Conservation (phyloP, 179 eudicot genomes). For the Carnegiea gigantea region DNA sequence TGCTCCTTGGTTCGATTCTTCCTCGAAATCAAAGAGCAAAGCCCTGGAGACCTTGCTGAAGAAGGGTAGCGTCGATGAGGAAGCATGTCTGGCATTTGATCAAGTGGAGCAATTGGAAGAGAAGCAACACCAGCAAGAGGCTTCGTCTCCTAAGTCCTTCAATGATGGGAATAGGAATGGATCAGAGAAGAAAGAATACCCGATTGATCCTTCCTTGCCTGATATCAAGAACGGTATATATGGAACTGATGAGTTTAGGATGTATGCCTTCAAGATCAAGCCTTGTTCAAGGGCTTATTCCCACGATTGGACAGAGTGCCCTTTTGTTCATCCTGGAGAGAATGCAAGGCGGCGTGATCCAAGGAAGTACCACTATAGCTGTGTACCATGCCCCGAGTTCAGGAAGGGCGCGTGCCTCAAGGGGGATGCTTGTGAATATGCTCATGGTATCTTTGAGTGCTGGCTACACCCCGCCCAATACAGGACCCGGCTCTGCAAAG, state of each 20-base stretch:
- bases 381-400: slow-evolving; percentile 93
- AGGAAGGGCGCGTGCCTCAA: slow-evolving; percentile 66
- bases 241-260: slow-evolving; percentile 83
- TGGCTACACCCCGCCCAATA: slow-evolving; percentile 97
- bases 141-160: slow-evolving; percentile 27
- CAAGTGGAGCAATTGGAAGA: slow-evolving; percentile 7
- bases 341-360: slow-evolving; percentile 93
- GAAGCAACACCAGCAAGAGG: slow-evolving; percentile 16
- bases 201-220: slow-evolving; percentile 75
- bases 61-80: slow-evolving; percentile 32
- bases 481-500: slow-evolving; percentile 86
- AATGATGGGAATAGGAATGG: slow-evolving; percentile 36
- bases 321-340: slow-evolving; percentile 92
- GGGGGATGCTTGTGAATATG: slow-evolving; percentile 81
- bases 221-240: slow-evolving; percentile 80
- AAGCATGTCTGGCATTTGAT: slow-evolving; percentile 25
- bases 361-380: slow-evolving; percentile 71
- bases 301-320: slow-evolving; percentile 98
- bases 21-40: slow-evolving; percentile 46
- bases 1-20: slow-evolving; percentile 33
- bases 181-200: slow-evolving; percentile 71
- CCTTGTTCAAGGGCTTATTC: slow-evolving; percentile 95
- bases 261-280: slow-evolving; percentile 83
- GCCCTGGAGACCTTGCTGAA: slow-evolving; percentile 50
- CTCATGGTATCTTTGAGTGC: slow-evolving; percentile 91